These are phyloP conservation scores for Nemania diffusa DNA, from an alignment of 2,329 filamentous ascomycete species.

Conservation along the genomic window DNA sequence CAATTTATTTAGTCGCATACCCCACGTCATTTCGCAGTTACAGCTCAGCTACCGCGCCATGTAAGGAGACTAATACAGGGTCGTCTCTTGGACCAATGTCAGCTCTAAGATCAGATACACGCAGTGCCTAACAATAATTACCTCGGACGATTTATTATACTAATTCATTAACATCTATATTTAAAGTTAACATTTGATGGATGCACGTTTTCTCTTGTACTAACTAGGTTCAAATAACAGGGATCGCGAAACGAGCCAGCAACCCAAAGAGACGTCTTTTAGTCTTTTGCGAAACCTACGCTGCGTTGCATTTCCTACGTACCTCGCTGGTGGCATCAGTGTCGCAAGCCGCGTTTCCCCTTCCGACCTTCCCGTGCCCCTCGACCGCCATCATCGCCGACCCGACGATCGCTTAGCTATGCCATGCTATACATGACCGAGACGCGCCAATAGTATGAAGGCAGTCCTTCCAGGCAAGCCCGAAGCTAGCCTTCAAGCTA, in stretches of 20 bases:
- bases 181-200: neutral
- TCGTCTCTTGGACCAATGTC: neutral
- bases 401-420: slow-evolving; percentile 40
- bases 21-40: slow-evolving; percentile 46
- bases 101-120: neutral
- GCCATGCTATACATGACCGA: slow-evolving; percentile 43
- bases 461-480: slow-evolving; percentile 61
- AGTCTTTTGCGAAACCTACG: slow-evolving; percentile 11
- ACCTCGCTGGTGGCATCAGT: neutral
- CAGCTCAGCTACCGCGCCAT: slow-evolving; percentile 8
- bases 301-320: neutral
- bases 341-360: slow-evolving; percentile 34
- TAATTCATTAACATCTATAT: neutral
- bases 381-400: slow-evolving; percentile 14
- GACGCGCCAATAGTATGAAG: slow-evolving; percentile 54
- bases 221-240: neutral
- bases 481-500: slow-evolving; percentile 59
- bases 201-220: neutral
- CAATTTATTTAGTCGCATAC: slow-evolving; percentile 3
- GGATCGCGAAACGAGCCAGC: neutral
- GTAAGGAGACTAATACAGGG: neutral
- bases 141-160: neutral
- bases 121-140: neutral
- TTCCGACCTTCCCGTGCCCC: neutral
- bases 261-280: slow-evolving; percentile 2